phyloP scores from a whole-genome alignment of 345 rosid genomes.

The Erodium maritimum region DNA sequence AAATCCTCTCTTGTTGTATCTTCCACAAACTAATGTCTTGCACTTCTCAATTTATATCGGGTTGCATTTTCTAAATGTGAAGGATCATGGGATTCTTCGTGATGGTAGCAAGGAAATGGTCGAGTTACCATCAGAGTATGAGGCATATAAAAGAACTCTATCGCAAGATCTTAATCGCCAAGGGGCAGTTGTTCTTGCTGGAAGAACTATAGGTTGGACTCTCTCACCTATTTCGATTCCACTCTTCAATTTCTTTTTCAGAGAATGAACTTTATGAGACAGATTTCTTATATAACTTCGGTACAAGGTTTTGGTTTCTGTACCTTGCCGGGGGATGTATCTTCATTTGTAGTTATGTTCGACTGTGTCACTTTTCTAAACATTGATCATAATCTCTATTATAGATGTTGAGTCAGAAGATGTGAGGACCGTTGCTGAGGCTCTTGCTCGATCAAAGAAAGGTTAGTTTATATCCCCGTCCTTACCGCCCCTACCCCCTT shows the following conservation, averaged over 20 bases:
- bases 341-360: constrained; percentile 1
- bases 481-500: too few species aligned
- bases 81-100: constrained; percentile 75
- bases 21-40: neutral
- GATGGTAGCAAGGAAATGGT: constrained; percentile 48
- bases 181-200: constrained; percentile 89
- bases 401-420: constrained; percentile 67
- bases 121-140: constrained; percentile 32
- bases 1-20: too few species aligned
- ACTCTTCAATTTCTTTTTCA: constrained; percentile 1
- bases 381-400: constrained; percentile 6
- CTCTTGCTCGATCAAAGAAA: constrained; percentile 59
- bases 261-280: neutral
- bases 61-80: constrained; percentile 9
- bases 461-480: constrained; percentile 28
- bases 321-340: neutral
- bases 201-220: constrained; percentile 55
- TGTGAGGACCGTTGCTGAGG: constrained; percentile 75
- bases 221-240: neutral
- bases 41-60: neutral
- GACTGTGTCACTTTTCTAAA: constrained; percentile 4
- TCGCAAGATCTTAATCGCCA: constrained; percentile 78
- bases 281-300: neutral
- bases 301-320: neutral
- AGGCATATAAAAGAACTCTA: constrained; percentile 49